Conservation (phyloP, 345 rosid species). For the Dimocarpus longan region DNA sequence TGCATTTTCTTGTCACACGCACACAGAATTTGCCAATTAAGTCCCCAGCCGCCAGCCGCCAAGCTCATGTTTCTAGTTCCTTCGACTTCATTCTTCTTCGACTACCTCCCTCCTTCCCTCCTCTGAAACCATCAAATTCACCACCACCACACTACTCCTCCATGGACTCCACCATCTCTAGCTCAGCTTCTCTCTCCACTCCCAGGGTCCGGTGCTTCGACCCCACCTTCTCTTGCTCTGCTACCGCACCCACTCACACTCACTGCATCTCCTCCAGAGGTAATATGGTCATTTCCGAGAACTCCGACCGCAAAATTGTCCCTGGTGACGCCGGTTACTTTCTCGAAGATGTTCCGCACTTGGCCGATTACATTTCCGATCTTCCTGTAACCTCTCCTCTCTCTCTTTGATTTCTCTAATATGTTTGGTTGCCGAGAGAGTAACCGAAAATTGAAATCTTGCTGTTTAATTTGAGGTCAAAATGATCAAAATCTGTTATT, state of each 20-base stretch:
- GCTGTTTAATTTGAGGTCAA: not conserved
- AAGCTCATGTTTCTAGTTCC: too few species aligned
- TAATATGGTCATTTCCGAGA: not conserved
- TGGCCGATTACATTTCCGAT: constrained; percentile 44
- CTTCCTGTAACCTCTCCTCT: constrained; percentile 36
- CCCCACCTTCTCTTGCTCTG: constrained; percentile 25
- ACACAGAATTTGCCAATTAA: too few species aligned
- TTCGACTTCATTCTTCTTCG: too few species aligned
- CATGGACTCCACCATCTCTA: constrained; percentile 42
- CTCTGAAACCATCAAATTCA: too few species aligned
- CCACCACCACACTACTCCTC: not conserved
- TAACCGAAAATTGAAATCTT: not conserved
- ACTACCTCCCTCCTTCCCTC: too few species aligned
- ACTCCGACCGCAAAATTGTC: constrained; percentile 36
- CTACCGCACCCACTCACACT: constrained; percentile 14
- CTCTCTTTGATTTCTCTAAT: not conserved
- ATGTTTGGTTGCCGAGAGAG: not conserved
- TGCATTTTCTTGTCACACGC: too few species aligned
- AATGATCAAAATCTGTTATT: too few species aligned
- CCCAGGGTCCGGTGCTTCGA: constrained; percentile 47
- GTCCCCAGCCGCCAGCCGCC: too few species aligned
- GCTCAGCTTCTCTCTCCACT: constrained; percentile 36
- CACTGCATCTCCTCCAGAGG: constrained; percentile 10
- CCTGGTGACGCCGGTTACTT: constrained; percentile 43
- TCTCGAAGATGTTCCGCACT: constrained; percentile 58